These are phyloP conservation scores for Vanrija humicola DNA, from an alignment of 1,284 basidiomycete species.

Conservation along the genomic window DNA sequence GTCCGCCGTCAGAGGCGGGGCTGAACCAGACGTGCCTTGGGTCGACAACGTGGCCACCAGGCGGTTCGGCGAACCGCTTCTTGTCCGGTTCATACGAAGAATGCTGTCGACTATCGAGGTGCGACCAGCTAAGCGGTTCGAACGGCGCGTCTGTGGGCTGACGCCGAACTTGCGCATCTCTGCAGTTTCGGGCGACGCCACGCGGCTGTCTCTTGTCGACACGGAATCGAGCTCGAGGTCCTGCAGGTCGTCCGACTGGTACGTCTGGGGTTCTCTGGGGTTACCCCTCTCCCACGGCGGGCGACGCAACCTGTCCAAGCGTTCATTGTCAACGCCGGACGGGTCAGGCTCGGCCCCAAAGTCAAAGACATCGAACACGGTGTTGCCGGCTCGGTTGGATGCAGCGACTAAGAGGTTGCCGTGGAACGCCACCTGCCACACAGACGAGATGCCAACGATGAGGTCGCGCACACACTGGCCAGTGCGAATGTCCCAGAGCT, in stretches of 20 bases:
- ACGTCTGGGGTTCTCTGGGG: constrained; percentile 30
- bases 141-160: too few relatives aligned
- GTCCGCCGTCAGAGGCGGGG: too few relatives aligned
- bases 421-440: constrained; percentile 94
- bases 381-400: constrained; percentile 72
- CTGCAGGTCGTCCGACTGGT: constrained; percentile 22
- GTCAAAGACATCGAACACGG: constrained; percentile 52
- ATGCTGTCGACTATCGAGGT: too few relatives aligned
- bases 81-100: too few relatives aligned
- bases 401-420: constrained; percentile 88
- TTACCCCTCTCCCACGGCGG: constrained; percentile 39
- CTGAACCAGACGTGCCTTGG: too few relatives aligned
- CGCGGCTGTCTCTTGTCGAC: background rate
- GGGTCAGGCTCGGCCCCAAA: constrained; percentile 29
- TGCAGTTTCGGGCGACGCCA: too few relatives aligned
- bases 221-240: background rate
- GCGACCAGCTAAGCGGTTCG: too few relatives aligned
- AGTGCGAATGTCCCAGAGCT: constrained; percentile 90
- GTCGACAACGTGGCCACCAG: too few relatives aligned
- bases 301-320: constrained; percentile 30
- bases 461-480: constrained; percentile 79
- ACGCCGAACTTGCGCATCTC: too few relatives aligned
- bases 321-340: constrained; percentile 37
- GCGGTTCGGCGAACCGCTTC: too few relatives aligned
- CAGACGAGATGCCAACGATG: constrained; percentile 79